These are phyloP conservation scores for Termitomyces sp. DNA, from an alignment of 1,284 basidiomycete genomes.

Conservation along the genomic window DNA sequence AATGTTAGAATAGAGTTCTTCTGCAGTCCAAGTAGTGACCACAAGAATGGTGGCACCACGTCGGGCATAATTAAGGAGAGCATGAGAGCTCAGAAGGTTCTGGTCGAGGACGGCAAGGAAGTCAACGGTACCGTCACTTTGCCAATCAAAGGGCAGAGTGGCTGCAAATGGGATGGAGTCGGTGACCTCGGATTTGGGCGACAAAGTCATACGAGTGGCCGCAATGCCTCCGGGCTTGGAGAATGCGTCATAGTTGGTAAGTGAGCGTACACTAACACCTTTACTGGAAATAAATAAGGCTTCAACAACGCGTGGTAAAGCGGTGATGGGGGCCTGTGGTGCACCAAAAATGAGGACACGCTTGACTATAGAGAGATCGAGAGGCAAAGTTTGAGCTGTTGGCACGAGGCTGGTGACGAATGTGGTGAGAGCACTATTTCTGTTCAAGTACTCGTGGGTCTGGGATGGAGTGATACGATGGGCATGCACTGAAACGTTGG, in stretches of 20 bases:
- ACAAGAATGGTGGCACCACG: slow-evolving; percentile 55
- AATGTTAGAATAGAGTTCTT: slow-evolving; percentile 56
- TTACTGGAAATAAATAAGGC: slow-evolving; percentile 52
- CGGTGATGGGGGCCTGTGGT: slow-evolving; percentile 47
- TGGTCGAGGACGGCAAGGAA: slow-evolving; percentile 72
- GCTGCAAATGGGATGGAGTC: slow-evolving; percentile 44
- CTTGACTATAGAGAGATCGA: slow-evolving; percentile 32
- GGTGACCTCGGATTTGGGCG: slow-evolving; percentile 33
- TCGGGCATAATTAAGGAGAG: slow-evolving; percentile 54
- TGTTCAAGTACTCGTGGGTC: slow-evolving; percentile 47
- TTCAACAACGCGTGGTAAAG: slow-evolving; percentile 51
- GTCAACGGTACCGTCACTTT: slow-evolving; percentile 46
- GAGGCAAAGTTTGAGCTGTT: slow-evolving; percentile 11
- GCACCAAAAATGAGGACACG: slow-evolving; percentile 62
- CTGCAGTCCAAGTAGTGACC: slow-evolving; percentile 53
- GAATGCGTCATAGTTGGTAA: slow-evolving; percentile 65
- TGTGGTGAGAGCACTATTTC: slow-evolving; percentile 37
- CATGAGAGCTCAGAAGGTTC: slow-evolving; percentile 61
- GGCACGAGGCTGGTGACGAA: slow-evolving; percentile 38
- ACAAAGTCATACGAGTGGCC: slow-evolving; percentile 55
- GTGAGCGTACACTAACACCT: slow-evolving; percentile 48
- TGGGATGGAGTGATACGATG: slow-evolving; percentile 56
- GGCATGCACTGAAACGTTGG: slow-evolving; percentile 43
- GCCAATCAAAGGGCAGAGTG: slow-evolving; percentile 45
- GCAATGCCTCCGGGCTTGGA: slow-evolving; percentile 65